phyloP scores from a whole-genome alignment of 108 stramenopile genomes.

The Skeletonema menzelii region DNA sequence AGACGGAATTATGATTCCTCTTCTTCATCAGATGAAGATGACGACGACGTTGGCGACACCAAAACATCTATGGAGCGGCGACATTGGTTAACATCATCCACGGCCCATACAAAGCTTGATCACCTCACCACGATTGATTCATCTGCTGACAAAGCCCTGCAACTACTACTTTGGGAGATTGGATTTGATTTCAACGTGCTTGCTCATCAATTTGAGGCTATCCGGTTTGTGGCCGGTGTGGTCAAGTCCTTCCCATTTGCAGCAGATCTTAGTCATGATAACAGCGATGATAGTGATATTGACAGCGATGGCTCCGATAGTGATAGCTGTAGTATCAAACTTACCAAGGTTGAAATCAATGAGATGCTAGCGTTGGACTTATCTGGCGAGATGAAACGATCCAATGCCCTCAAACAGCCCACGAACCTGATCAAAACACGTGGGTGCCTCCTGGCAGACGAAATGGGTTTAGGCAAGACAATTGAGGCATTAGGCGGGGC shows the following conservation, averaged over 20 bases:
- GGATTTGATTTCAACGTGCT: conserved; percentile 25
- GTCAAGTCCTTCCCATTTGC: conserved; percentile 29
- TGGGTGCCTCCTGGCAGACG: conserved; percentile 32
- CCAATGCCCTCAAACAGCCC: conserved; percentile 8
- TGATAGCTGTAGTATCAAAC: neutral
- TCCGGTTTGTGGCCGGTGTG: conserved; percentile 41
- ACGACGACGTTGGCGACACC: neutral
- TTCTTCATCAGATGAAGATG: neutral
- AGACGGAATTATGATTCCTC: neutral
- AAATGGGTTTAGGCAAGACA: conserved; percentile 43
- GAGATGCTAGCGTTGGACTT: conserved; percentile 14
- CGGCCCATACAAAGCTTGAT: conserved; percentile 7
- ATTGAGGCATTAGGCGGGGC: conserved; percentile 38
- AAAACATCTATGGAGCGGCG: neutral
- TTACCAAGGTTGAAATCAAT: neutral
- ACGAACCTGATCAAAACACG: neutral
- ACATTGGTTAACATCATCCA: neutral
- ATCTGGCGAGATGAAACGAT: neutral
- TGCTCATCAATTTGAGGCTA: conserved; percentile 51
- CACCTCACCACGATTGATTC: conserved; percentile 11
- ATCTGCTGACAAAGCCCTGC: conserved; percentile 9
- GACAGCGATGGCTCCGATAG: neutral
- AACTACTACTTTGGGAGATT: conserved; percentile 32
- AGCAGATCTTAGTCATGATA: neutral
- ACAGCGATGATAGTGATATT: neutral